Evolutionary conservation across 441 rosid species (phyloP).

Genomic region (Arabidopsis lyrata): DNA sequence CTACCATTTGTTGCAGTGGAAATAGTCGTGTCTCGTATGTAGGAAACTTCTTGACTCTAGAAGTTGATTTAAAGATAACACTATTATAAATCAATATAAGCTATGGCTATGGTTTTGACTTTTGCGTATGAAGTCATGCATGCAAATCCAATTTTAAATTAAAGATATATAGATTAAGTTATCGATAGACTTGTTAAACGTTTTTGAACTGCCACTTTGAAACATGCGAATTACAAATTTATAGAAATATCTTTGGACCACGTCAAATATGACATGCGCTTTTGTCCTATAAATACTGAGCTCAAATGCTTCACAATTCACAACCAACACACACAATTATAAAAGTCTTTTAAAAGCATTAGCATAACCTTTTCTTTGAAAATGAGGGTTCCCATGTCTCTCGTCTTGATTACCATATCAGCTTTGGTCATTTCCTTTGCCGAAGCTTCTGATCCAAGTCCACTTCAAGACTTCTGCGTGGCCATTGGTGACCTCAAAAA

Average conservation of each 20-base stretch:
- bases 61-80: no score
- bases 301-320: no score
- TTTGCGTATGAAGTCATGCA: background rate
- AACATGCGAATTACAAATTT: background rate
- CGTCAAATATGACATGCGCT: no score
- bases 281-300: no score
- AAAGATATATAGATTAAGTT: background rate
- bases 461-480: conserved; percentile 55
- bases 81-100: no score
- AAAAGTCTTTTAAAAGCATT: no score
- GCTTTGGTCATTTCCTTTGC: background rate
- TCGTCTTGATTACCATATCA: background rate
- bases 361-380: background rate
- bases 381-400: conserved; percentile 28
- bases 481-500: conserved; percentile 37
- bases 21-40: no score
- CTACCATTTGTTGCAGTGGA: no score
- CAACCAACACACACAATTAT: background rate
- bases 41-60: no score
- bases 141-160: background rate
- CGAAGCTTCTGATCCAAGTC: conserved; percentile 48
- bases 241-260: no score
- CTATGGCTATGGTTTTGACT: no score
- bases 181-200: background rate
- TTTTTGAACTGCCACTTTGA: conserved; percentile 19